phyloP scores from a whole-genome alignment of 2,329 filamentous ascomycete species.

The Aspergillus terreus region DNA sequence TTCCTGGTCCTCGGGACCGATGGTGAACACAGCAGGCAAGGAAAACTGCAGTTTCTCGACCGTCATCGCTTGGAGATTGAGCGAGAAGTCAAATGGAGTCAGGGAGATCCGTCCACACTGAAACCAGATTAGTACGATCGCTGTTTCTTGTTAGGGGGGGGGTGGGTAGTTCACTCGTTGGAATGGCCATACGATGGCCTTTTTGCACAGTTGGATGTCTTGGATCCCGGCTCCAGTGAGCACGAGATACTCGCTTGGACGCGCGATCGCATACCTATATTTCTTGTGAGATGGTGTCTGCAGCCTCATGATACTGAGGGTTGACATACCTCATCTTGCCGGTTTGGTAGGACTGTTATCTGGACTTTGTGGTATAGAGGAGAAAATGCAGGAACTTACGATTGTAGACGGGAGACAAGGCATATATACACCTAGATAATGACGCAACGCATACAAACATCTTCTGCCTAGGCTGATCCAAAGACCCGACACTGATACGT shows the following conservation, averaged over 20 bases:
- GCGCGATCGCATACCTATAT: conserved; percentile 64
- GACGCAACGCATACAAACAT: too few species aligned
- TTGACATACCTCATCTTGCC: conserved; percentile 16
- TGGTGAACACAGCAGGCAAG: conserved; percentile 79
- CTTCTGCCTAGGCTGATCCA: too few species aligned
- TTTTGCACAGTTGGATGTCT: conserved; percentile 74
- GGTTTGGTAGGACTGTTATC: too few species aligned
- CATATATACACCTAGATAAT: too few species aligned
- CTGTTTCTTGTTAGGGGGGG: neutral
- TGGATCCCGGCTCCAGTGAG: conserved; percentile 75
- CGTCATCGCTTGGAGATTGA: conserved; percentile 84
- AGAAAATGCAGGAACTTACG: neutral
- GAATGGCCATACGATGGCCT: conserved; percentile 67
- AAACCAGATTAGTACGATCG: neutral
- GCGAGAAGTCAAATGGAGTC: conserved; percentile 67
- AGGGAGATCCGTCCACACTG: conserved; percentile 38
- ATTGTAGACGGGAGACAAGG: too few species aligned
- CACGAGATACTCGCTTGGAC: conserved; percentile 80
- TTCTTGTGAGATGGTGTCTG: neutral
- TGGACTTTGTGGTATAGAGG: too few species aligned
- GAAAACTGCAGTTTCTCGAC: conserved; percentile 81
- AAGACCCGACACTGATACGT: too few species aligned
- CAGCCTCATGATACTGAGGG: neutral
- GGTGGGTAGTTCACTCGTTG: conserved; percentile 54
- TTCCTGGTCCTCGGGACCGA: conserved; percentile 70